Evolutionary conservation across 805 yeast genomes (phyloP).

Genomic region (Lipomyces starkeyi): DNA sequence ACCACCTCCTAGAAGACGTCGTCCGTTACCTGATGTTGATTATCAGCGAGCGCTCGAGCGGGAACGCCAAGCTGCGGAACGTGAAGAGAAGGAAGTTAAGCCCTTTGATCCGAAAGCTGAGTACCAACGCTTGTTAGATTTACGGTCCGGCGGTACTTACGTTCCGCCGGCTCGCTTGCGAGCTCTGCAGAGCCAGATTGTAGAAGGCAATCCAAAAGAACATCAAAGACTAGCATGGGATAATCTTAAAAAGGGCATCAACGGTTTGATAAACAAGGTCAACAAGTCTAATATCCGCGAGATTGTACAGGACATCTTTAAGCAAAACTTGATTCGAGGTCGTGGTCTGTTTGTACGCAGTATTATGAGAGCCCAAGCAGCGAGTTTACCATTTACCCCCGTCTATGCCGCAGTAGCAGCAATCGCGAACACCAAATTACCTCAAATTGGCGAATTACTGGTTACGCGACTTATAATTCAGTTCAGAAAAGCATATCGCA

Average conservation of each 20-base stretch:
- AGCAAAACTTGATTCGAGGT: constrained; percentile 64
- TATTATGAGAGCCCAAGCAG: constrained; percentile 60
- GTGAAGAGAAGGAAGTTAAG: constrained; percentile 34
- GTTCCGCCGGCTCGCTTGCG: constrained; percentile 61
- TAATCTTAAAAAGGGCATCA: constrained; percentile 54
- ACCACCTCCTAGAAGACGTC: constrained; percentile 5
- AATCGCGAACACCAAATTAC: constrained; percentile 68
- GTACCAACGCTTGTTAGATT: constrained; percentile 48
- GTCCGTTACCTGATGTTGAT: constrained; percentile 39
- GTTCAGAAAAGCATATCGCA: constrained; percentile 60
- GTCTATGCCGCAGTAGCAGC: constrained; percentile 64
- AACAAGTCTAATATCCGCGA: constrained; percentile 55
- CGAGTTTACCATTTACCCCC: constrained; percentile 52
- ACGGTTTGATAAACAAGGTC: constrained; percentile 56
- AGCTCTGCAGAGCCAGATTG: constrained; percentile 50
- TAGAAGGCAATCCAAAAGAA: constrained; percentile 48
- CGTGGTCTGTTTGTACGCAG: constrained; percentile 64
- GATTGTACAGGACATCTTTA: constrained; percentile 58
- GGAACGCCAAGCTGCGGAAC: constrained; percentile 31
- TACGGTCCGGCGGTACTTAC: constrained; percentile 55
- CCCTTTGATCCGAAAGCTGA: constrained; percentile 46
- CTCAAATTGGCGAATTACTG: constrained; percentile 68
- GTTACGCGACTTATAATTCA: constrained; percentile 59
- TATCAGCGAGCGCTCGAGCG: constrained; percentile 41
- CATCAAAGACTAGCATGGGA: constrained; percentile 66